Percentiles rank a stretch among this genome's conserved stretches.
Evolutionary conservation across 441 rosid genomes (phyloP).

Genomic region (Corymbia calophylla): DNA sequence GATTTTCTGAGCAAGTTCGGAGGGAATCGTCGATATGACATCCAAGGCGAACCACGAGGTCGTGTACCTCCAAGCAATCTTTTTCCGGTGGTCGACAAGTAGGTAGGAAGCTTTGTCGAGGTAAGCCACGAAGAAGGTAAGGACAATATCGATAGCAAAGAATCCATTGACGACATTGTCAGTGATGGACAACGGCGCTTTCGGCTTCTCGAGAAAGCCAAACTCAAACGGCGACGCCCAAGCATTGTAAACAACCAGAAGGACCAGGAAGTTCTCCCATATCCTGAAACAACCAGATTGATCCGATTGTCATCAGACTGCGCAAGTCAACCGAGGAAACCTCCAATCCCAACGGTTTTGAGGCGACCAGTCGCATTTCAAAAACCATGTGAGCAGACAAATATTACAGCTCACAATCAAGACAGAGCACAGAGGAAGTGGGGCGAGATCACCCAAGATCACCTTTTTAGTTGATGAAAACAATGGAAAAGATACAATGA

Average conservation of each 20-base stretch:
- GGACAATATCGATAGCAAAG: conserved; percentile 28
- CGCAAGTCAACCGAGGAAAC: background rate
- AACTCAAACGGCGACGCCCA: conserved; percentile 90
- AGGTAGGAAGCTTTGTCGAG: conserved; percentile 27
- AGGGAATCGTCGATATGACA: conserved; percentile 59
- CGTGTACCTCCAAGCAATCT: conserved; percentile 64
- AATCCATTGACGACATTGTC: conserved; percentile 74
- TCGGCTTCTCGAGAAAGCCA: conserved; percentile 62
- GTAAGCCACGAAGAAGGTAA: conserved; percentile 40
- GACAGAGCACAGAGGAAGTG: background rate
- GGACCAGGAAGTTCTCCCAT: conserved; percentile 71
- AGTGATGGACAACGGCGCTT: conserved; percentile 39
- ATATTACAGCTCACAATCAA: background rate
- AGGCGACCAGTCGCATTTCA: background rate
- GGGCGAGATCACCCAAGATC: background rate
- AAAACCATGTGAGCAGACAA: background rate
- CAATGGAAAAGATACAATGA: background rate
- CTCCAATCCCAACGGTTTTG: background rate
- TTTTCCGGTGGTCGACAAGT: conserved; percentile 23
- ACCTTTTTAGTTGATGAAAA: background rate
- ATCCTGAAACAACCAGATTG: conserved; percentile 35
- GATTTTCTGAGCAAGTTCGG: conserved; percentile 56
- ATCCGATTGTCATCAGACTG: background rate
- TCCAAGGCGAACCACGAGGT: conserved; percentile 70
- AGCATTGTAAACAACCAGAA: conserved; percentile 71